phyloP scores from a whole-genome alignment of 2,329 filamentous ascomycete species.

The Exophiala oligosperma region DNA sequence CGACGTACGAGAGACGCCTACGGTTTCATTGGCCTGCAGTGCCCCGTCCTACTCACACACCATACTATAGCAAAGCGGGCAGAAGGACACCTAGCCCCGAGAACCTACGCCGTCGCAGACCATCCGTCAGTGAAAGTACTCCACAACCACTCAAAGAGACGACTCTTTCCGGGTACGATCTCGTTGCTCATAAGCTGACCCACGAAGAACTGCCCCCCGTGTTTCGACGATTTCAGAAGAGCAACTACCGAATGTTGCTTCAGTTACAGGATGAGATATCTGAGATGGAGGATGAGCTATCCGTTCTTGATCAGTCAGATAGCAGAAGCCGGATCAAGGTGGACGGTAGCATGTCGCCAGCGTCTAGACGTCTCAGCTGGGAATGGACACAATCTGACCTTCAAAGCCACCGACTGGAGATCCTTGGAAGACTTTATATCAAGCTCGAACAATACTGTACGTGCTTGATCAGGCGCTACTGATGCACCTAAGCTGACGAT shows the following conservation, averaged over 20 bases:
- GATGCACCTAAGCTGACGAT: neutral
- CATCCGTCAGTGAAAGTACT: neutral
- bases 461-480: constrained; percentile 25
- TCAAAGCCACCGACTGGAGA: constrained; percentile 54
- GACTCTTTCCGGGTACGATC: constrained; percentile 51
- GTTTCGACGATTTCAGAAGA: constrained; percentile 77
- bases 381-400: constrained; percentile 54
- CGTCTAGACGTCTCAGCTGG: constrained; percentile 43
- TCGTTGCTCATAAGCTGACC: constrained; percentile 59
- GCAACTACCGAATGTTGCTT: constrained; percentile 80
- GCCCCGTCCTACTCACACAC: constrained; percentile 16
- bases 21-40: constrained; percentile 22
- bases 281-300: constrained; percentile 77
- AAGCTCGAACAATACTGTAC: constrained; percentile 65
- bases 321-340: constrained; percentile 35
- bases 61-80: neutral
- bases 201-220: constrained; percentile 55
- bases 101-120: constrained; percentile 1
- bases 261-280: constrained; percentile 83
- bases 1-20: constrained; percentile 4
- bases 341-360: constrained; percentile 37
- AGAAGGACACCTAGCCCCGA: constrained; percentile 15
- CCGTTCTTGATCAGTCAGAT: constrained; percentile 59
- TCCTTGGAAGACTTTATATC: constrained; percentile 56
- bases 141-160: neutral